Evolutionary conservation across 768 basidiomycete genomes (phyloP).

Genomic region (Kwoniella newhampshirensis): DNA sequence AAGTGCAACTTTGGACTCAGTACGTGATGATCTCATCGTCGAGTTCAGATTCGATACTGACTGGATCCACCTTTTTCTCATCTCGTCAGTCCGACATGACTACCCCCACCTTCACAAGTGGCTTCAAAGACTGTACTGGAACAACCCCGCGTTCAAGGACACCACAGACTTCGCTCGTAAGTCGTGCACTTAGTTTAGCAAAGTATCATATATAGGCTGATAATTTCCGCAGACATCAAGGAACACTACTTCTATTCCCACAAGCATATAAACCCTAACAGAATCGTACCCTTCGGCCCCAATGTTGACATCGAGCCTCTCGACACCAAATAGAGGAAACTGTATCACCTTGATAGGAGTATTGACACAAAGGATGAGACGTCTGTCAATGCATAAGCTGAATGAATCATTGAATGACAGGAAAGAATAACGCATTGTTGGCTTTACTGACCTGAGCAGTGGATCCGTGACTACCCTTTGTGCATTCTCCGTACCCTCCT

Average conservation of each 20-base stretch:
- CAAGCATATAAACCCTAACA: slow-evolving; percentile 71
- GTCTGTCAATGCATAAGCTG: no score
- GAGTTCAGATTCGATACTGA: not conserved
- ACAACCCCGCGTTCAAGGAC: slow-evolving; percentile 76
- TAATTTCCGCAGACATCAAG: slow-evolving; percentile 45
- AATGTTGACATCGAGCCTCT: slow-evolving; percentile 65
- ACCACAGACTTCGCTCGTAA: slow-evolving; percentile 85
- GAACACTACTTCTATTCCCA: slow-evolving; percentile 53
- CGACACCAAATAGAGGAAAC: slow-evolving; percentile 12
- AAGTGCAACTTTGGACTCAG: slow-evolving; percentile 79
- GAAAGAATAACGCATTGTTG: no score
- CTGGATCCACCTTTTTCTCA: not conserved
- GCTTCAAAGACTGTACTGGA: slow-evolving; percentile 89
- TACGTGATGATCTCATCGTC: slow-evolving; percentile 25
- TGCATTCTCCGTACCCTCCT: slow-evolving; percentile 25
- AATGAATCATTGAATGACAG: no score
- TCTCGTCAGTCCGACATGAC: slow-evolving; percentile 65
- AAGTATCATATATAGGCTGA: slow-evolving; percentile 49
- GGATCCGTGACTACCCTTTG: slow-evolving; percentile 14
- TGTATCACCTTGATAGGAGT: no score
- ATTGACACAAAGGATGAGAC: no score
- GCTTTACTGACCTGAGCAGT: not conserved
- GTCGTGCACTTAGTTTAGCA: slow-evolving; percentile 58
- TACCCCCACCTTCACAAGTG: slow-evolving; percentile 81
- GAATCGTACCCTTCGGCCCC: slow-evolving; percentile 75